These are phyloP conservation scores for Alternaria atra DNA, from an alignment of 2,329 filamentous ascomycete species.

Conservation along the genomic window DNA sequence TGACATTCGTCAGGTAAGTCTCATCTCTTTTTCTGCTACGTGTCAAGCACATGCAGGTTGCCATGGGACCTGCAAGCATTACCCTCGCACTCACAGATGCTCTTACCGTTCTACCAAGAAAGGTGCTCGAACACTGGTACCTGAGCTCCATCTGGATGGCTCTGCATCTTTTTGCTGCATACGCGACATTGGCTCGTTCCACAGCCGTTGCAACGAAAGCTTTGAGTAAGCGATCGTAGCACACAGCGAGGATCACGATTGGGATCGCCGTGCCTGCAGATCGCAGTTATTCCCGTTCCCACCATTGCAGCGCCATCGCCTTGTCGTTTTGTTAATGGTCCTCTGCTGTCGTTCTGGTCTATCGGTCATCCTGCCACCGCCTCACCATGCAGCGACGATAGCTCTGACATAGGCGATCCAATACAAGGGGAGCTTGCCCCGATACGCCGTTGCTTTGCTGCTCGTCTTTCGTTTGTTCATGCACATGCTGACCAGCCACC, in stretches of 20 bases:
- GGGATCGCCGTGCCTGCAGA: constrained; percentile 19
- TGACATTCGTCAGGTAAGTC: constrained; percentile 60
- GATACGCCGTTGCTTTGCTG: background rate
- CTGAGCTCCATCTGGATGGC: background rate
- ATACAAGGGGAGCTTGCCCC: background rate
- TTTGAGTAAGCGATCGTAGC: background rate
- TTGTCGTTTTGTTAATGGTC: constrained; percentile 22
- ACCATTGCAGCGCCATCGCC: background rate
- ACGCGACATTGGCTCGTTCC: background rate
- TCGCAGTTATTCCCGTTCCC: constrained; percentile 19
- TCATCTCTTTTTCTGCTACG: constrained; percentile 9
- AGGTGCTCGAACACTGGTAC: background rate
- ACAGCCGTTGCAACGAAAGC: background rate
- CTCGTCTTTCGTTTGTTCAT: background rate
- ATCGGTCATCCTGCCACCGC: background rate
- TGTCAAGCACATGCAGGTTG: constrained; percentile 11
- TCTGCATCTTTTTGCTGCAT: constrained; percentile 2
- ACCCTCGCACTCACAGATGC: background rate
- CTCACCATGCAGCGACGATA: background rate
- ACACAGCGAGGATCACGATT: constrained; percentile 21
- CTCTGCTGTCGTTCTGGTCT: background rate
- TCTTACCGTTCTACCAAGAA: background rate
- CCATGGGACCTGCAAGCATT: constrained; percentile 2
- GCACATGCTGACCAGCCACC: constrained; percentile 7
- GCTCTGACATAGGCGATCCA: background rate